Conservation (phyloP, 306 rosid species). For the Cucurbita argyrosperma region DNA sequence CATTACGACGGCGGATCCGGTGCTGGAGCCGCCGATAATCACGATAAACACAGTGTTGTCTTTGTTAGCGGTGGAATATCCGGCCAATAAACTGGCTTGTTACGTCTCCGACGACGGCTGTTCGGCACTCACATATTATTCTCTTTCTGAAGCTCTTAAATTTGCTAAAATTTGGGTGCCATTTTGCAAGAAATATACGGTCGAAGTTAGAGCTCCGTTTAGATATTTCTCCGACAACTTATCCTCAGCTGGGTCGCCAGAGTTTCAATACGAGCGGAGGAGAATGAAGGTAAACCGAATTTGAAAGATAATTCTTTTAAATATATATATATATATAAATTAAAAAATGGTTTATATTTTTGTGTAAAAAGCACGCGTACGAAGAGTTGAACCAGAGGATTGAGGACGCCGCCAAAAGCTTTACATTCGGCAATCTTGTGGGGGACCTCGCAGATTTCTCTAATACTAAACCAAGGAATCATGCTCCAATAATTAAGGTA, state of each 20-base stretch:
- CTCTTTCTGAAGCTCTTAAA: constrained; percentile 35
- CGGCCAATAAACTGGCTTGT: constrained; percentile 53
- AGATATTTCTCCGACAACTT: constrained; percentile 23
- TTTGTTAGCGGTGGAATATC: constrained; percentile 53
- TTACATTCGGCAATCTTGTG: not conserved
- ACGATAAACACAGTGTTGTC: constrained; percentile 53
- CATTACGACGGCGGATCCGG: constrained; percentile 57
- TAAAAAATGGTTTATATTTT: no score
- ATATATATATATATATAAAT: no score
- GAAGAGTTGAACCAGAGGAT: constrained; percentile 20
- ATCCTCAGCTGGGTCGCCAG: not conserved
- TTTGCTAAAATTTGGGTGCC: constrained; percentile 64
- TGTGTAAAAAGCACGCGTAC: constrained; percentile 24
- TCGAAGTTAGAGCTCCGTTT: constrained; percentile 53
- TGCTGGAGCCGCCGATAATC: constrained; percentile 57
- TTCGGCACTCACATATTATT: constrained; percentile 30
- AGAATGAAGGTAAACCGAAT: not conserved
- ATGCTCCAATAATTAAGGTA: constrained; percentile 53
- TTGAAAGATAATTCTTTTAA: not conserved
- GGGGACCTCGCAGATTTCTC: constrained; percentile 31
- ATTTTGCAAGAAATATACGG: constrained; percentile 39
- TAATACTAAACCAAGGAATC: constrained; percentile 16
- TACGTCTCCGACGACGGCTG: constrained; percentile 75
- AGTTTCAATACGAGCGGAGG: constrained; percentile 29
- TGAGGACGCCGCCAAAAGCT: constrained; percentile 12